phyloP scores from a whole-genome alignment of 495 filamentous ascomycete genomes.

The Podospora comata region DNA sequence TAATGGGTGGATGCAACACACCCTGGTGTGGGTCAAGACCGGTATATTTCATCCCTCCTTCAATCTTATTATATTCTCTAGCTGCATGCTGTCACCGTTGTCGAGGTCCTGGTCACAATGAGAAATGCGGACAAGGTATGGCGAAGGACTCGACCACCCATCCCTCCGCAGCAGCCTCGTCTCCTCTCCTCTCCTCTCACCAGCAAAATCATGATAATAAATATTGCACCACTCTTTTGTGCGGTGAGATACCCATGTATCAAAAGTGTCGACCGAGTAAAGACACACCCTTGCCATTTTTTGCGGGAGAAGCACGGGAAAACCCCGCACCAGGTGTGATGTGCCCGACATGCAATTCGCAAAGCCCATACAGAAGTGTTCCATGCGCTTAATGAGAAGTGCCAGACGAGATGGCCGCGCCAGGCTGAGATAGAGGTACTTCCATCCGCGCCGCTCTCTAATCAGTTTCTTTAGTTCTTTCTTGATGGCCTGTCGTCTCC shows the following conservation, averaged over 20 bases:
- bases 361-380: neutral
- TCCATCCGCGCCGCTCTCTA: neutral
- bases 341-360: slow-evolving; percentile 6
- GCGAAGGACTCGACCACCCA: neutral
- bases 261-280: neutral
- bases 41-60: neutral
- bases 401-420: no score
- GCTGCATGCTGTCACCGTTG: neutral
- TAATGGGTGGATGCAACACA: neutral
- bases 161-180: neutral
- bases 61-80: neutral
- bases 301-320: neutral
- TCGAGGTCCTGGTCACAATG: neutral
- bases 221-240: neutral
- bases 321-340: slow-evolving; percentile 3
- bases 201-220: neutral
- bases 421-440: no score
- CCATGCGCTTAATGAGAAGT: no score
- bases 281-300: neutral
- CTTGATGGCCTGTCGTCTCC: neutral
- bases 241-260: no score
- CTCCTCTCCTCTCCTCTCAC: neutral
- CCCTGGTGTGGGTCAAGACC: neutral
- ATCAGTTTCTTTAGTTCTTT: no score
- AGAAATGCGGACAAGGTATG: neutral